These are phyloP conservation scores for Suillus ampliporus DNA, from an alignment of 768 basidiomycete genomes.

Conservation along the genomic window DNA sequence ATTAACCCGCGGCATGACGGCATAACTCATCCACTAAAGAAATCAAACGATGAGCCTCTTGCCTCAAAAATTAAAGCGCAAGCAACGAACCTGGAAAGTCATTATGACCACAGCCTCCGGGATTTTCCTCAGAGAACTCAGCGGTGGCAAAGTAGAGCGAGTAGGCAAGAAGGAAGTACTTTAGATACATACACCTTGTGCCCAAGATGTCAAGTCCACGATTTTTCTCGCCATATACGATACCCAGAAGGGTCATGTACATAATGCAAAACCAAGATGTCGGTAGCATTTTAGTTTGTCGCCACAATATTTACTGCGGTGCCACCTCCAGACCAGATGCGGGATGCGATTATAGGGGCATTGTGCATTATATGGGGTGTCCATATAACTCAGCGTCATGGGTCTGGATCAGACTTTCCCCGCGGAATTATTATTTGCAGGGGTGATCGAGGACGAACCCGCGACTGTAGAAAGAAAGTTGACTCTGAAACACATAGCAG, in stretches of 20 bases:
- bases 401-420: not conserved
- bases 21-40: not conserved
- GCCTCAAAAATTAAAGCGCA: not conserved
- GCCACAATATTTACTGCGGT: not conserved
- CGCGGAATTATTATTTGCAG: conserved; percentile 2
- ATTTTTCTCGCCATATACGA: not conserved
- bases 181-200: not conserved
- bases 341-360: conserved; percentile 1
- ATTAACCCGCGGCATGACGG: conserved; percentile 7
- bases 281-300: not conserved
- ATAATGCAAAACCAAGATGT: not conserved
- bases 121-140: not conserved
- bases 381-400: not conserved
- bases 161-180: not conserved
- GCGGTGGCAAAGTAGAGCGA: not conserved
- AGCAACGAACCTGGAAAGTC: conserved; percentile 1
- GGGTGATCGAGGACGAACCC: no score
- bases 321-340: not conserved
- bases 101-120: conserved; percentile 1
- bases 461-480: conserved; percentile 3
- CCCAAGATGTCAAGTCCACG: not conserved
- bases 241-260: not conserved
- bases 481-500: not conserved
- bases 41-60: conserved; percentile 1
- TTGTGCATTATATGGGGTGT: not conserved